These are phyloP conservation scores for Climacium dendroides DNA, from an alignment of 225 moss, liverwort and hornwort species.

Conservation along the genomic window DNA sequence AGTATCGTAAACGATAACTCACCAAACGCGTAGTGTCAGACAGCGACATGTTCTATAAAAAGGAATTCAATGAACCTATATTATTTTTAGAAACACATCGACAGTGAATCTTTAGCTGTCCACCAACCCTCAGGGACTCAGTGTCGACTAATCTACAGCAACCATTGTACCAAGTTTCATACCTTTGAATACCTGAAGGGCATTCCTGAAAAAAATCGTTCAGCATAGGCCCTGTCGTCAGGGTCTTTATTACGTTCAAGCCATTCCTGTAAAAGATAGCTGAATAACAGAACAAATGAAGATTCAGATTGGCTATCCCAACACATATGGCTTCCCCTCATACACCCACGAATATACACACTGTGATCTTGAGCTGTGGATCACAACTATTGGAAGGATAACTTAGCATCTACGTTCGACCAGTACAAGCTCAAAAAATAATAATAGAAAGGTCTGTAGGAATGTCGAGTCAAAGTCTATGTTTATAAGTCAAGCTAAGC, in stretches of 20 bases:
- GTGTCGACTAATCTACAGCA: neutral
- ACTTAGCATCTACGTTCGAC: neutral
- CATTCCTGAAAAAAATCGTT: slow-evolving; percentile 20
- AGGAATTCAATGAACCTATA: neutral
- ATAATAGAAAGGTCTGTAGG: neutral
- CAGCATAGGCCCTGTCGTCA: neutral
- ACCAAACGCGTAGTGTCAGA: neutral
- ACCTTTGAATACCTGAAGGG: slow-evolving; percentile 39
- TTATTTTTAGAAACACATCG: neutral
- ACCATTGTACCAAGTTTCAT: neutral
- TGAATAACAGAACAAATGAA: neutral
- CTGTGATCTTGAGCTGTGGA: neutral
- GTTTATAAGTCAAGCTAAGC: neutral
- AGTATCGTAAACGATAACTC: neutral
- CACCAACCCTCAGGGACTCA: neutral
- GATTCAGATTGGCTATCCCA: neutral
- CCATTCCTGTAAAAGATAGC: slow-evolving; percentile 59
- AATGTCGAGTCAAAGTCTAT: neutral
- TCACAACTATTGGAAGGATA: neutral
- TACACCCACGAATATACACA: neutral
- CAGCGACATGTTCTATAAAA: neutral
- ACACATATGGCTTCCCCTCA: neutral
- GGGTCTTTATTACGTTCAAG: slow-evolving; percentile 20
- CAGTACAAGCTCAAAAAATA: neutral
- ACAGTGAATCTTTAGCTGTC: neutral